Base-by-base conservation (phyloP, 1,284 basidiomycete species). In the Volvariella volvacea region DNA sequence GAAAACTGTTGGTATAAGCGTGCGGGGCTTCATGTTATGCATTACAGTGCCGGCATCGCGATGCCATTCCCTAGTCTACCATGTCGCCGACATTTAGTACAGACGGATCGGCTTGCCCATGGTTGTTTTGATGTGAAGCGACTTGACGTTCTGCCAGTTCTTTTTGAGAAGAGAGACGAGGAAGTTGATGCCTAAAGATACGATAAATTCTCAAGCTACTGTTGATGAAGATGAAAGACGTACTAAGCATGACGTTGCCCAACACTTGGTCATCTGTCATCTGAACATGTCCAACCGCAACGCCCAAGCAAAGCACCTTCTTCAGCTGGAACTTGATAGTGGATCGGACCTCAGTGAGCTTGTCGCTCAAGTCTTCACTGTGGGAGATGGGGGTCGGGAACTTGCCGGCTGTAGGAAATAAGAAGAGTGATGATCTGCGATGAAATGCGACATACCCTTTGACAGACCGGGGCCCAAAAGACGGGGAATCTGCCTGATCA, bases 401-500 rank as follows among this genome's bases (percentile, higher is more conserved):
- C 72, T 99, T 99, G 66, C 96, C 96, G 58, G 96, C 95, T 90
- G 49, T 16, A 15, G 34, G n/a, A 16, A n/a, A 16, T 20, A n/a
- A 16, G n/a, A 19, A 25, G 9, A 32, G 25, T 16, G 22, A 22
- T 17, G 22, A 10, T 20, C 20, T 4, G 3, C 9, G 9, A 45
- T 4, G 8, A 30, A 21, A 39, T 3, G 22, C 15, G 28, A 62
- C 67, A 44, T 48, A 88, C 87, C 88, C 80, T 99, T 99, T 63
- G 96, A 98, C 50, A 99, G 88, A 92, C 96, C 96, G 62, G 96
- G 95, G 52, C 95, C 95, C 55, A 99, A 84, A 48, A 99, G 83
- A 95, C 96, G 95, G 58, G 95, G 96, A 53, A 99, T 99, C 76
- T 98, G 95, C 82, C 97, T 99, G 81, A 99, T 98, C 57, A 99